Evolutionary conservation across 2,329 filamentous ascomycete species (phyloP), one percentile per base, ranked within the genome.

Genomic region (Tolypocladium pustulatum): DNA sequence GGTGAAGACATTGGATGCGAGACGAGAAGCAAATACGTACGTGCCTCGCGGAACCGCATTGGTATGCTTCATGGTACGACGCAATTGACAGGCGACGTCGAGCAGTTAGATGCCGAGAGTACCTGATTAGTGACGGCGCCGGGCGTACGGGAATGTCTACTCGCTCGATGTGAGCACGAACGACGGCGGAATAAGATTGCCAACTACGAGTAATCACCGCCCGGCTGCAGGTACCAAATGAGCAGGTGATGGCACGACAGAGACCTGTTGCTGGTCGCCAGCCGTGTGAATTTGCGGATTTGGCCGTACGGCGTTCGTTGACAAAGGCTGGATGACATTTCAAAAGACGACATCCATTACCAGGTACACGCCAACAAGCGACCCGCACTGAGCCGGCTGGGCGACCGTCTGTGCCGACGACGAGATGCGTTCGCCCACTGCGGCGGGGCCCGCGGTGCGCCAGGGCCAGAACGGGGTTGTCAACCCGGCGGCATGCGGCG

Each of bases 371-470:
- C 25, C 54, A 55, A 17, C 37, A 13, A 25, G 54, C 54, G 54
- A 55, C 34, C 38, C 34, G n/a, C 37, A 52, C 25, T 49, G 46
- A 30, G 46, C 25, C 43, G 43, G 43, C 43, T 15, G 46, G 46
- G 46, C 27, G n/a, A 2, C 40, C n/a, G 38, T 43, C 40, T 17
- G 37, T 17, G 10, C 13, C 37, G 41, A 46, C 41, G 22, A 54
- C 36, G 54, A 30, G 54, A 55, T 55, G 54, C 54, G 54, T 55
- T 55, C 54, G 54, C 54, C 54, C 34, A 55, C n/a, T 15, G 25
- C 2, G 54, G 54, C 54, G 54, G 54, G 27, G 36, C 54, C 38
- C 2, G 25, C 9, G 4, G 54, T 15, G 49, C 49, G 49, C 49
- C 20, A 52, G 32, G 3, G 49, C 30, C 49, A n/a, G 27, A 17